These are phyloP conservation scores for Kwoniella pini DNA, from an alignment of 768 basidiomycete genomes.

Conservation along the genomic window DNA sequence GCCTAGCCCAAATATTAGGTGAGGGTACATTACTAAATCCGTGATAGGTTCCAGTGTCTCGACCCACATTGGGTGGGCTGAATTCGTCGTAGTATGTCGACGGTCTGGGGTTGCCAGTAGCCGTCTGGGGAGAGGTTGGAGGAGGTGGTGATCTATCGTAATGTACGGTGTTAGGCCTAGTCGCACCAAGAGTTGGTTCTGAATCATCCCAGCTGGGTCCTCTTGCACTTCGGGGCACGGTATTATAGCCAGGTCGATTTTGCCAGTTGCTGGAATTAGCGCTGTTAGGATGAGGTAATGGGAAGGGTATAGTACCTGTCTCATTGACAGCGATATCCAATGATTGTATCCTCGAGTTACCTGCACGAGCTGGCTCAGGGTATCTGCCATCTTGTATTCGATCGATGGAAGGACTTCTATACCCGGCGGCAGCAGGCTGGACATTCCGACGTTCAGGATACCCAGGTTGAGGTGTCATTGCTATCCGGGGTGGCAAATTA, in stretches of 20 bases:
- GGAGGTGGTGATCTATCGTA: constrained; percentile 40
- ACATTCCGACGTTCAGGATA: constrained; percentile 5
- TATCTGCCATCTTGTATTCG: constrained; percentile 40
- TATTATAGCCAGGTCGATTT: constrained; percentile 8
- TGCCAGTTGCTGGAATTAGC: neutral
- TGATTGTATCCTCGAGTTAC: constrained; percentile 13
- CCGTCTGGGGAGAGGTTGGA: constrained; percentile 33
- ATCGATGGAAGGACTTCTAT: constrained; percentile 35
- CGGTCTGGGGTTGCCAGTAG: constrained; percentile 28
- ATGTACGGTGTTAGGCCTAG: constrained; percentile 30
- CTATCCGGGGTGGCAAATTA: constrained; percentile 24
- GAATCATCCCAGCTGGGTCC: constrained; percentile 18
- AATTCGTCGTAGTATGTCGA: constrained; percentile 34
- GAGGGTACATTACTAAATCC: neutral
- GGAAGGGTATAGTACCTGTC: constrained; percentile 31
- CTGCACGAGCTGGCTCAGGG: constrained; percentile 31
- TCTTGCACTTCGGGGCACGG: constrained; percentile 4
- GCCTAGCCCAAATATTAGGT: constrained; percentile 16
- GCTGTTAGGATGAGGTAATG: constrained; percentile 32
- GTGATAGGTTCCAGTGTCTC: constrained; percentile 9
- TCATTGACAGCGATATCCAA: constrained; percentile 9
- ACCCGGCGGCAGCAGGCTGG: constrained; percentile 8
- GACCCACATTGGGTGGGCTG: constrained; percentile 27
- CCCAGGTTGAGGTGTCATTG: constrained; percentile 26
- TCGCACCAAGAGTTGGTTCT: constrained; percentile 6